Conservation (phyloP, 495 filamentous ascomycete genomes). For the Lasiosphaeria miniovina region DNA sequence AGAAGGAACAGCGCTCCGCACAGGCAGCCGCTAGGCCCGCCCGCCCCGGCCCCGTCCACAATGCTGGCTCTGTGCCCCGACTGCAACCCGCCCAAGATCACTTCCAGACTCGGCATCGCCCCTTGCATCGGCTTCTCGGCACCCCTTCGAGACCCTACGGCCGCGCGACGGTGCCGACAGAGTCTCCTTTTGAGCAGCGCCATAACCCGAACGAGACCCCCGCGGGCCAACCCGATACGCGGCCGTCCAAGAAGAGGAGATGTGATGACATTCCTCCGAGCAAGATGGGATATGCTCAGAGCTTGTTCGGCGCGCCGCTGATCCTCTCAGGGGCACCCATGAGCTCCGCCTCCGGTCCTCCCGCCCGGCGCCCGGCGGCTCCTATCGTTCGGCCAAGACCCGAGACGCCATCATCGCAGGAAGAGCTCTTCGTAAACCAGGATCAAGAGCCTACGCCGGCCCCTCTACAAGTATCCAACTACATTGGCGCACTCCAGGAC, state of each 20-base stretch:
- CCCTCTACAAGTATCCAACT: not conserved
- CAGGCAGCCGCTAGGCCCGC: conserved; percentile 30
- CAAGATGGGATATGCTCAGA: conserved; percentile 52
- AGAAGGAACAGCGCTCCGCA: conserved; percentile 43
- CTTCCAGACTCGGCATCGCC: conserved; percentile 40
- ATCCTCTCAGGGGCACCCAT: conserved; percentile 40
- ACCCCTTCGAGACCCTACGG: conserved; percentile 50
- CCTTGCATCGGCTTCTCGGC: conserved; percentile 44
- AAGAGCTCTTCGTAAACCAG: not conserved
- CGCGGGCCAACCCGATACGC: conserved; percentile 12
- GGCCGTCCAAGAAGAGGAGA: conserved; percentile 37
- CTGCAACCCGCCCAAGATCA: conserved; percentile 18
- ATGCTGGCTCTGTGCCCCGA: conserved; percentile 10
- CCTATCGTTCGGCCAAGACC: conserved; percentile 3
- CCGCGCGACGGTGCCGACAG: conserved; percentile 43
- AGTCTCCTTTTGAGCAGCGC: conserved; percentile 51
- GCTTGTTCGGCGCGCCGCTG: conserved; percentile 48
- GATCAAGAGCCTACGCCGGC: not conserved
- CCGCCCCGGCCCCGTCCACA: conserved; percentile 9
- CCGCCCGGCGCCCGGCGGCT: conserved; percentile 20
- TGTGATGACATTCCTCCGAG: conserved; percentile 36
- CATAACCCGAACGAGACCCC: conserved; percentile 25
- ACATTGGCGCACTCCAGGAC: not conserved
- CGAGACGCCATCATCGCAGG: conserved; percentile 11
- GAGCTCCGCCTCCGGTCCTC: conserved; percentile 32